A percentile compares a stretch with the other conserved stretches of the same genome.
Conservation (phyloP, 306 rosid species). For the Begonia peltatifolia region DNA sequence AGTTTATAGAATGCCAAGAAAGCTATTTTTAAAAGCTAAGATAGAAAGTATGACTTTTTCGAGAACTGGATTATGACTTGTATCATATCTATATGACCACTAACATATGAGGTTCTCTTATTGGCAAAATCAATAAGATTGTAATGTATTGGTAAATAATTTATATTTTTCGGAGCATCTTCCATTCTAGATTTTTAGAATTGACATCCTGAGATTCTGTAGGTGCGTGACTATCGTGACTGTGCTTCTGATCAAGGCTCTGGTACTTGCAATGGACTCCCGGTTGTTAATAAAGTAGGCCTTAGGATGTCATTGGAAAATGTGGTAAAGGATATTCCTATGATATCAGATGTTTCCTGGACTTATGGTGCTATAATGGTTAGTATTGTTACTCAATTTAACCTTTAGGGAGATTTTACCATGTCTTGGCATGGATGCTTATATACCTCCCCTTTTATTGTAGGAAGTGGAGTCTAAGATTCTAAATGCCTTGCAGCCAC, state of each 20-base stretch:
- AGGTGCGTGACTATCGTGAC: conserved; percentile 86
- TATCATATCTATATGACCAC: too few species aligned
- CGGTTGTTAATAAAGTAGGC: conserved; percentile 46
- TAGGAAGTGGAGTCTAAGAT: conserved; percentile 87
- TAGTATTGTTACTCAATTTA: conserved; percentile 17
- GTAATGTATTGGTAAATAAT: too few species aligned
- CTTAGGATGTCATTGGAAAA: conserved; percentile 92
- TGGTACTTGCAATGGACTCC: conserved; percentile 32
- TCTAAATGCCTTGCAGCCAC: conserved; percentile 78
- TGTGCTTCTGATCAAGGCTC: conserved; percentile 51
- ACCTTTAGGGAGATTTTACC: neutral
- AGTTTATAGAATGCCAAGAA: too few species aligned
- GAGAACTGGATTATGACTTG: too few species aligned
- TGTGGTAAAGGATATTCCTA: conserved; percentile 89
- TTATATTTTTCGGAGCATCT: neutral
- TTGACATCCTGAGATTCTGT: conserved; percentile 11
- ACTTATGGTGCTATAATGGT: conserved; percentile 98
- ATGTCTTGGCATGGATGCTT: too few species aligned
- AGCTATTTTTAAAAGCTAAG: too few species aligned
- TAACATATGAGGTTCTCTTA: neutral
- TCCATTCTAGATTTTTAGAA: conserved; percentile 5
- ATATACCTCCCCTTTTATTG: conserved; percentile 1
- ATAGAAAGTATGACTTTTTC: too few species aligned
- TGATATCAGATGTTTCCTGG: conserved; percentile 79
- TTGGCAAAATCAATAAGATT: neutral